Evolutionary conservation across 2,329 filamentous ascomycete genomes (phyloP), one percentile per base, ranked within the genome.

Genomic region (Harringtonia lauricola): DNA sequence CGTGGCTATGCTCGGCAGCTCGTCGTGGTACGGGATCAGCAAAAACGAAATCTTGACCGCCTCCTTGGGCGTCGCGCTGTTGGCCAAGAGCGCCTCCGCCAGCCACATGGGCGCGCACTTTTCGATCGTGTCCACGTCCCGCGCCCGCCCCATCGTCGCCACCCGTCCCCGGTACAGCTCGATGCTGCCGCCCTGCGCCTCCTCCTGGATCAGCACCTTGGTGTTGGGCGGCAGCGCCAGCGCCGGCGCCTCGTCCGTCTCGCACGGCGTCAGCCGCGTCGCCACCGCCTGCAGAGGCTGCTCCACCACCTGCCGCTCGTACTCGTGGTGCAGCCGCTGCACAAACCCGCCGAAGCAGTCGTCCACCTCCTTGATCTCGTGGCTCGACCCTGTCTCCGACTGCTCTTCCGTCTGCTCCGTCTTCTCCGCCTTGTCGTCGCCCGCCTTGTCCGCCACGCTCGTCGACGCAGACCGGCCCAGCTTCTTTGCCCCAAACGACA

Each of bases 1-100:
- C 21, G 79, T 76, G 28, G 83, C 76, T 40, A 95, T 83, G 43
- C 73, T 74, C 1, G 88, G 87, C 42, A 96, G 66, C 22, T 73
- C 65, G 51, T 86, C 81, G 54, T 85, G 73, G 65, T 76, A 88
- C 0, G 92, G 89, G 53, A 92, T 79, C 21, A 98, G 70, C 15
- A 95, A 76, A 57, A 98, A 98, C 4, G 86, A 89, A n/a, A 96
- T 81, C 70, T 98, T 98, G 53, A 90, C 78, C 2, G 89, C 81
- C n/a, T 96, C 92, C 66, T 96, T 96, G 47, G 72, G 64, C 0
- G 88, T 86, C 9, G 86, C 77, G 58, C 78, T 74, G 59, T 95
- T 95, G 69, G 87, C 59, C 38, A 98, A 67, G 14, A 98, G 68
- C 30, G 95, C 75, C 50, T 96, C 89, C 14, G 85, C 89, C 8